Percentiles rank a stretch among this genome's conserved stretches.
Evolutionary conservation across 257 asterid species (phyloP).

Genomic region (Apocynum venetum): DNA sequence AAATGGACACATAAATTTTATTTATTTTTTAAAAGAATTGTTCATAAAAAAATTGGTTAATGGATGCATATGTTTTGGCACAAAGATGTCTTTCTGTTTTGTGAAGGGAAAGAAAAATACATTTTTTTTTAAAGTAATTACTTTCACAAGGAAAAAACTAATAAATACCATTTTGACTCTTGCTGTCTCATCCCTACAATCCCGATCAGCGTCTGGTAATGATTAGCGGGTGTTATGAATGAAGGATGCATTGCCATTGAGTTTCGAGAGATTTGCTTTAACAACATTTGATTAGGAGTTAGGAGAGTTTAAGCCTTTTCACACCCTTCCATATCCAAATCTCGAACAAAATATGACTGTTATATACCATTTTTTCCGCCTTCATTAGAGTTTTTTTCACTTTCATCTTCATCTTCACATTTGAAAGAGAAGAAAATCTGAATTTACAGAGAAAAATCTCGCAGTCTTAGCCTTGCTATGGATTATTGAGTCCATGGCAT

Average conservation of each 20-base stretch:
- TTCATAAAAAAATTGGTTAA: too few species aligned
- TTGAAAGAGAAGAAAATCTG: not conserved
- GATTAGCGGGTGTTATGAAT: constrained; percentile 27
- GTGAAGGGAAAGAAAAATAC: not conserved
- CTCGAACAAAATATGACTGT: constrained; percentile 2
- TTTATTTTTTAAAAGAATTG: too few species aligned
- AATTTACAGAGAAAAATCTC: constrained; percentile 1
- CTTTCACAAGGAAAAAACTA: too few species aligned
- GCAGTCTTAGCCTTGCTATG: constrained; percentile 29
- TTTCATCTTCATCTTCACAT: not conserved
- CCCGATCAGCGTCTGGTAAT: constrained; percentile 32
- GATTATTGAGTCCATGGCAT: constrained; percentile 47
- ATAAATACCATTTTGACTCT: not conserved
- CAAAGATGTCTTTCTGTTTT: too few species aligned
- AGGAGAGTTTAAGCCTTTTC: constrained; percentile 22
- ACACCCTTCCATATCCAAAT: constrained; percentile 13
- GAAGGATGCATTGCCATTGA: constrained; percentile 45
- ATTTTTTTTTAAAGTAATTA: too few species aligned
- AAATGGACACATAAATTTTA: too few species aligned
- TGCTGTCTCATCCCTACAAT: constrained; percentile 22
- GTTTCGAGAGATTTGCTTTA: constrained; percentile 37
- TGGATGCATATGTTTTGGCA: too few species aligned
- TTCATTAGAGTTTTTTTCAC: constrained; percentile 9
- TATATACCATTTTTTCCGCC: constrained; percentile 10
- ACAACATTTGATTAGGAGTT: constrained; percentile 29